These are phyloP conservation scores for Verticillium longisporum DNA, from an alignment of 2,329 filamentous ascomycete genomes.

Conservation along the genomic window DNA sequence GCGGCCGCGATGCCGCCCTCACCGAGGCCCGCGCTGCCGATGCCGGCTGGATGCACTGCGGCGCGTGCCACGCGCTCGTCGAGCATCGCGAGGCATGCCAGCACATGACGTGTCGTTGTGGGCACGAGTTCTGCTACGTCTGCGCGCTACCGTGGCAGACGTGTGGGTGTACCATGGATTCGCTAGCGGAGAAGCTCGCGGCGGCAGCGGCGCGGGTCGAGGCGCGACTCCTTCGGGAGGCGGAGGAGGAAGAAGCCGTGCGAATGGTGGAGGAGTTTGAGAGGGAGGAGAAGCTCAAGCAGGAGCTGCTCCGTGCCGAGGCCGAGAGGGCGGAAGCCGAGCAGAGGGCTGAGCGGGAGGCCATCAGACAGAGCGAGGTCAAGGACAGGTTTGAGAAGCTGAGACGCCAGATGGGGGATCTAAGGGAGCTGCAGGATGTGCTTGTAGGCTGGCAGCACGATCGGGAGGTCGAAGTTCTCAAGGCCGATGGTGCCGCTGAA, in stretches of 20 bases:
- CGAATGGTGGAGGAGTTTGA: constrained; percentile 40
- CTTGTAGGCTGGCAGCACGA: constrained; percentile 30
- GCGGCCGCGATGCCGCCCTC: constrained; percentile 38
- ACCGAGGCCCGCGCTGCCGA: constrained; percentile 57
- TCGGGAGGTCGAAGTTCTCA: constrained; percentile 21
- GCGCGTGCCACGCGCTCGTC: constrained; percentile 62
- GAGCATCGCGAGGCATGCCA: constrained; percentile 76
- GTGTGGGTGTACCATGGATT: constrained; percentile 53
- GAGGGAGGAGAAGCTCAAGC: constrained; percentile 34
- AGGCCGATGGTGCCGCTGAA: constrained; percentile 13
- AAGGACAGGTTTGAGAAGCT: constrained; percentile 30
- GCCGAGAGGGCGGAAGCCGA: constrained; percentile 27
- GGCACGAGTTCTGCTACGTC: constrained; percentile 77
- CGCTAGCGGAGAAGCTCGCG: constrained; percentile 34
- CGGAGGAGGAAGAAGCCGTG: constrained; percentile 27
- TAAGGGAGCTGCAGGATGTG: constrained; percentile 35
- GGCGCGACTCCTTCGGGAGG: constrained; percentile 24
- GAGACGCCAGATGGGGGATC: constrained; percentile 23
- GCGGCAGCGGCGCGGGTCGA: constrained; percentile 25
- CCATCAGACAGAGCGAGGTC: constrained; percentile 29
- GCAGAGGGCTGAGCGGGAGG: constrained; percentile 31
- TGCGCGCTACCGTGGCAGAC: constrained; percentile 68
- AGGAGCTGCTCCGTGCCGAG: constrained; percentile 29
- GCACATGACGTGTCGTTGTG: constrained; percentile 82
- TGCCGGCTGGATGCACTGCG: constrained; percentile 69